These are phyloP conservation scores for Jasminum sambac DNA, from an alignment of 257 asterid species.

Conservation along the genomic window DNA sequence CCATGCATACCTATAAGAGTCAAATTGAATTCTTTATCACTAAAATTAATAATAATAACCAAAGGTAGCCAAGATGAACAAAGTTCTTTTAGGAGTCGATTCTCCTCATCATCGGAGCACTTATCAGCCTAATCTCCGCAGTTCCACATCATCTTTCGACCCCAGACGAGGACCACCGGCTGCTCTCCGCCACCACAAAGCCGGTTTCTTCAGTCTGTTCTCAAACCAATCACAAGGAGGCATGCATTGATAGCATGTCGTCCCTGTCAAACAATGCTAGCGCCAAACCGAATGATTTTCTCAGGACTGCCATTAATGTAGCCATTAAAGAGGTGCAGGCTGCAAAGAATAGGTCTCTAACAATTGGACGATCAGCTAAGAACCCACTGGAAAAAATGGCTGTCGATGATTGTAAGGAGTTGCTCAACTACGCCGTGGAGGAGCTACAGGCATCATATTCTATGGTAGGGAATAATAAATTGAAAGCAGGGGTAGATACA, in stretches of 20 bases:
- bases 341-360: constrained; percentile 23
- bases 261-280: constrained; percentile 32
- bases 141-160: background rate
- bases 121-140: constrained; percentile 20
- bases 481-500: constrained; percentile 25
- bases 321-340: constrained; percentile 34
- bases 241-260: constrained; percentile 34
- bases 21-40: background rate
- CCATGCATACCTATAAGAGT: background rate
- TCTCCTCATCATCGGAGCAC: constrained; percentile 27
- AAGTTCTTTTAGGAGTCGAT: constrained; percentile 26
- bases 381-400: constrained; percentile 47
- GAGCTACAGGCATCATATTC: constrained; percentile 49
- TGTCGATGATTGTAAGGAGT: constrained; percentile 41
- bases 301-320: constrained; percentile 29
- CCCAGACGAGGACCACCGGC: constrained; percentile 7
- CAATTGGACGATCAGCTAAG: constrained; percentile 29
- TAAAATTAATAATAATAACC: background rate
- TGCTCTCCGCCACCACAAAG: constrained; percentile 27
- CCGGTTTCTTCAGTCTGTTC: constrained; percentile 35
- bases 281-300: constrained; percentile 38
- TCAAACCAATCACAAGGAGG: constrained; percentile 31
- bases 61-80: constrained; percentile 13
- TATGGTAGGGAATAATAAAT: constrained; percentile 30
- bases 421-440: constrained; percentile 35